A percentile compares a stretch with the other conserved stretches of the same genome.
These are phyloP conservation scores for Nowakowskiella sp. DNA, from an alignment of 192 early-diverging fungal genomes.

Conservation along the genomic window DNA sequence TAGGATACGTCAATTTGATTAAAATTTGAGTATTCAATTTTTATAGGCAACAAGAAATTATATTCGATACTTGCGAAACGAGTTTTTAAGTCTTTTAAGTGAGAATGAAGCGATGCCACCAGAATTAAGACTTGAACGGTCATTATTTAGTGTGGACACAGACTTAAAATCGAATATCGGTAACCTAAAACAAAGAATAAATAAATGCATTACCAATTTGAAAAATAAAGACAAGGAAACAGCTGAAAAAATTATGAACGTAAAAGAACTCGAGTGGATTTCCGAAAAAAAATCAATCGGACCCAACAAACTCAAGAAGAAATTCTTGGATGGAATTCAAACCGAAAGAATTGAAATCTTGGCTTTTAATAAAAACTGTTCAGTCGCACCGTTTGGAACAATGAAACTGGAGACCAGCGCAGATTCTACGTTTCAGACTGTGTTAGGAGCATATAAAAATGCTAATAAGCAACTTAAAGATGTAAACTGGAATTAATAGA, in stretches of 20 bases:
- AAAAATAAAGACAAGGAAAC: constrained; percentile 38
- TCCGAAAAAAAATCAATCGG: constrained; percentile 46
- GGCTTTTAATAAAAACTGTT: constrained; percentile 24
- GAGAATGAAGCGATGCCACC: constrained; percentile 34
- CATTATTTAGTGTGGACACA: constrained; percentile 37
- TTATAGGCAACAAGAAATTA: constrained; percentile 29
- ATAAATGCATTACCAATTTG: no score
- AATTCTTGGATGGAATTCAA: constrained; percentile 44
- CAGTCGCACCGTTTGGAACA: constrained; percentile 46
- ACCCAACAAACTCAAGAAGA: constrained; percentile 44
- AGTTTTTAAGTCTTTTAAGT: constrained; percentile 36
- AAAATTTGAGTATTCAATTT: constrained; percentile 1
- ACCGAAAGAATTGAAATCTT: constrained; percentile 37
- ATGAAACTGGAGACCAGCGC: constrained; percentile 29
- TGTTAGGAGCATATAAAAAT: no score
- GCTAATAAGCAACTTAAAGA: no score
- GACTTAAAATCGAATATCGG: constrained; percentile 39
- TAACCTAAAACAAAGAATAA: no score
- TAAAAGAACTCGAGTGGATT: constrained; percentile 53
- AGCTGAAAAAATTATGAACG: constrained; percentile 27
- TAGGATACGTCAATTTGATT: not conserved
- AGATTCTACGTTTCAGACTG: constrained; percentile 21
- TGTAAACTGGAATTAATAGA: no score
- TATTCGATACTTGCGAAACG: constrained; percentile 40
- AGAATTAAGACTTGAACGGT: constrained; percentile 4